Conservation (phyloP, 345 rosid species). For the Eutrema heterophyllum region DNA sequence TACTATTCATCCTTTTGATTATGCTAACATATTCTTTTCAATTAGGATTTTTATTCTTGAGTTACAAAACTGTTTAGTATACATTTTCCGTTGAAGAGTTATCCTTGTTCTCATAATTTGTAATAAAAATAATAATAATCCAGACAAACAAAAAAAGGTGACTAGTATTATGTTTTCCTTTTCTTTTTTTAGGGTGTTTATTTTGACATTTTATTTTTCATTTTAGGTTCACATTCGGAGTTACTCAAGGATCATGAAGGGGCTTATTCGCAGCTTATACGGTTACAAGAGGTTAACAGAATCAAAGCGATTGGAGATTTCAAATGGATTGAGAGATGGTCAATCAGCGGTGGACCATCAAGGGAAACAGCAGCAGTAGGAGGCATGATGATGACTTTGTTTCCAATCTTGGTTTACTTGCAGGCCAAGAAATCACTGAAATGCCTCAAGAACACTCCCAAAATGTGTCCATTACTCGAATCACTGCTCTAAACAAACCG, state of each 20-base stretch:
- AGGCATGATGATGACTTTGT: slow-evolving; percentile 18
- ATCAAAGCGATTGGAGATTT: background rate
- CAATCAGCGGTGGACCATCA: slow-evolving; percentile 30
- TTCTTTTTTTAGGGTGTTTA: no score
- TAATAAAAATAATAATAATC: no score
- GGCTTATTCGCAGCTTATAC: slow-evolving; percentile 60
- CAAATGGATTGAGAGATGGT: background rate
- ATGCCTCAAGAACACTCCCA: slow-evolving; percentile 2
- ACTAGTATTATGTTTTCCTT: no score
- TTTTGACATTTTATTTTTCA: background rate
- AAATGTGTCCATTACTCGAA: slow-evolving; percentile 38
- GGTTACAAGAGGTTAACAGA: slow-evolving; percentile 49
- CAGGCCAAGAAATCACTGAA: slow-evolving; percentile 6
- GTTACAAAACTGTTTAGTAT: no score
- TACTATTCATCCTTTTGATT: no score
- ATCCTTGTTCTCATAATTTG: no score
- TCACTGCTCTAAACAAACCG: slow-evolving; percentile 62
- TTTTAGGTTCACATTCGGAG: slow-evolving; percentile 48
- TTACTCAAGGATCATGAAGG: slow-evolving; percentile 56
- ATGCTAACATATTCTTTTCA: background rate
- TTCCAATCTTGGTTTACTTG: slow-evolving; percentile 27
- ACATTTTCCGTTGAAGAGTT: no score
- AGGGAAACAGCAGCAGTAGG: slow-evolving; percentile 28
- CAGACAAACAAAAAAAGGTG: no score
- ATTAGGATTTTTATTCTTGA: no score